Evolutionary conservation across 768 basidiomycete species (phyloP), one percentile per base, ranked within the genome.

Genomic region (Boletus sensibilis): DNA sequence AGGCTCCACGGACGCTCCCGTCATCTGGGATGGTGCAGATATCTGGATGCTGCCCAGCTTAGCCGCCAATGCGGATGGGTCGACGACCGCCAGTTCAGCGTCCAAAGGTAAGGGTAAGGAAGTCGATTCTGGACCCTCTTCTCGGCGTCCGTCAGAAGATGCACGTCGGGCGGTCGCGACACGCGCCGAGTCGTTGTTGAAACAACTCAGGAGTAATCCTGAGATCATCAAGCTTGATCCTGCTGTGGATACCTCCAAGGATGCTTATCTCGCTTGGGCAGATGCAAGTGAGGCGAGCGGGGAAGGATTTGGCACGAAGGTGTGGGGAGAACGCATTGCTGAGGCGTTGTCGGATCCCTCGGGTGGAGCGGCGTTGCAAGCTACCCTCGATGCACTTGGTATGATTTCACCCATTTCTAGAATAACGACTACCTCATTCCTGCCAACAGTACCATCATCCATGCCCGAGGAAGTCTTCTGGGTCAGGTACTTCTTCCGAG

Each of bases 401-500:
- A 63, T 47, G 59, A 33, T 75, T 67, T 61, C 43, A 67, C 62
- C 21, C 25, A 43, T 37, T 33, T 48, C 38, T 29, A 44, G 52
- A 21, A 12, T 33, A 42, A 46, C 18, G 38, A 56, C 58, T 46
- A 43, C n/a, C 53, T 55, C 56, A 42, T 55, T 49, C 12, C 4
- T 29, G 37, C 18, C n/a, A 23, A n/a, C 60, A 94, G 92, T 92
- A 2, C 90, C 92, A 2, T 77, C 81, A 12, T 76, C 77, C 49
- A 74, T 93, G 70, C 77, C 81, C 2, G 78, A 79, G 49, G 80
- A 84, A 43, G 76, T 76, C 14, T 97, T 95, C 72, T 96, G 94
- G 94, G 80, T 80, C 38, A 82, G 94, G 8, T 96, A 91, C 74
- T 94, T 94, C 76, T 97, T 94, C 82, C 82, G 94, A 12, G 81